Evolutionary conservation across 352 stramenopile genomes (phyloP).

Genomic region (Thalassiosira mediterranea): DNA sequence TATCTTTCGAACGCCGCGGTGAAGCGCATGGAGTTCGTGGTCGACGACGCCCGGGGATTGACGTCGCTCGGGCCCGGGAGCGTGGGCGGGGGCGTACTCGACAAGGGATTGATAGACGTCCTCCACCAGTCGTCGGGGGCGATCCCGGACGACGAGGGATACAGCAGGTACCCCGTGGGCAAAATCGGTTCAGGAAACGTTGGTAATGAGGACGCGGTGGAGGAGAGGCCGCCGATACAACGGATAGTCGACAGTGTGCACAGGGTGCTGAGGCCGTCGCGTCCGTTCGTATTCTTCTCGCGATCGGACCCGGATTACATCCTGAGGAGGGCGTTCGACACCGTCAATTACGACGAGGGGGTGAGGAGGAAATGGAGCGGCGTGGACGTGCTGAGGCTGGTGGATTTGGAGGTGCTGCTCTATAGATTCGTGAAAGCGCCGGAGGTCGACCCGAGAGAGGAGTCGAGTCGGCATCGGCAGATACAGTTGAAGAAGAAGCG

Average conservation of each 20-base stretch:
- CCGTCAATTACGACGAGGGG: conserved; percentile 11
- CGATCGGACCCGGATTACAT: conserved; percentile 76
- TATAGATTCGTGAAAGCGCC: conserved; percentile 69
- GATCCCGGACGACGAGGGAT: neutral
- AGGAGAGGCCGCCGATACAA: conserved; percentile 26
- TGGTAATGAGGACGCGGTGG: neutral
- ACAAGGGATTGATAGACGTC: conserved; percentile 80
- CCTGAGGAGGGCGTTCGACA: conserved; percentile 50
- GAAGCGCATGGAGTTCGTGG: conserved; percentile 55
- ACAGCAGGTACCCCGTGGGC: neutral
- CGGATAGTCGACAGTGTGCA: conserved; percentile 67
- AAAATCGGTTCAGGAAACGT: neutral
- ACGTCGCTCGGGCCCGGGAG: conserved; percentile 61
- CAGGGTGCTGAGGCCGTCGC: conserved; percentile 62
- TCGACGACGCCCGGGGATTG: conserved; percentile 74
- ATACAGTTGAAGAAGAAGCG: no score
- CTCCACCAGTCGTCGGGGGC: conserved; percentile 62
- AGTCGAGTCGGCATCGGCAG: no score
- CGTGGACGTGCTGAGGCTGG: conserved; percentile 61
- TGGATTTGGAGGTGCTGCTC: conserved; percentile 60
- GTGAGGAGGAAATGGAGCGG: conserved; percentile 56
- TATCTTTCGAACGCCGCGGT: conserved; percentile 29
- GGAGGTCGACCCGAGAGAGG: no score
- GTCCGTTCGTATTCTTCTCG: conserved; percentile 67
- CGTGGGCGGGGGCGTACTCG: conserved; percentile 63